phyloP scores from a whole-genome alignment of 345 rosid genomes.

The Hibiscus tridactylites region DNA sequence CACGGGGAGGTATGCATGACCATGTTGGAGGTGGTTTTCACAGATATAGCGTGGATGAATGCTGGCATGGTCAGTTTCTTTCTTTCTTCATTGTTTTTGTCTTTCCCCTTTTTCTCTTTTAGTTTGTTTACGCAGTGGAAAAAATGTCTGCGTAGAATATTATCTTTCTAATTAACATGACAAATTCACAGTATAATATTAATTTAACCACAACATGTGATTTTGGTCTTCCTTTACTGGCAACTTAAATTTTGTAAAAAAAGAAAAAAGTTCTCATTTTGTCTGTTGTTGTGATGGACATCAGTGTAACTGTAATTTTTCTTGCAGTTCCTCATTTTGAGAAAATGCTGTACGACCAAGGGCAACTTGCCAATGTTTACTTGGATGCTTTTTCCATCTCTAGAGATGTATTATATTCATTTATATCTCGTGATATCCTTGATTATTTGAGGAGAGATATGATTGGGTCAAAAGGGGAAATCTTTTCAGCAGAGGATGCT shows the following conservation, averaged over 20 bases:
- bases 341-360: constrained; percentile 94
- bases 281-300: background rate
- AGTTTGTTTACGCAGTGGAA: background rate
- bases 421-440: constrained; percentile 57
- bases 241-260: background rate
- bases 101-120: background rate
- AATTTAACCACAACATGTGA: background rate
- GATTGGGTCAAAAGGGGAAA: constrained; percentile 76
- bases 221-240: background rate
- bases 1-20: constrained; percentile 92
- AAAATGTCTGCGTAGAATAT: background rate
- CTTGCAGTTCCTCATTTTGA: constrained; percentile 97
- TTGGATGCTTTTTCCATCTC: constrained; percentile 71
- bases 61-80: constrained; percentile 81
- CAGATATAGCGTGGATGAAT: constrained; percentile 91
- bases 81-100: background rate
- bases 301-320: constrained; percentile 7
- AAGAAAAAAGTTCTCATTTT: background rate
- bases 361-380: constrained; percentile 71
- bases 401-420: constrained; percentile 56
- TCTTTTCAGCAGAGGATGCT: constrained; percentile 91
- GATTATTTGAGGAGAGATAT: constrained; percentile 90
- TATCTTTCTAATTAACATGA: background rate
- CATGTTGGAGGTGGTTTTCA: constrained; percentile 96
- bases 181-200: background rate